Evolutionary conservation across 441 rosid species (phyloP).

Genomic region (Mallotus repandus): DNA sequence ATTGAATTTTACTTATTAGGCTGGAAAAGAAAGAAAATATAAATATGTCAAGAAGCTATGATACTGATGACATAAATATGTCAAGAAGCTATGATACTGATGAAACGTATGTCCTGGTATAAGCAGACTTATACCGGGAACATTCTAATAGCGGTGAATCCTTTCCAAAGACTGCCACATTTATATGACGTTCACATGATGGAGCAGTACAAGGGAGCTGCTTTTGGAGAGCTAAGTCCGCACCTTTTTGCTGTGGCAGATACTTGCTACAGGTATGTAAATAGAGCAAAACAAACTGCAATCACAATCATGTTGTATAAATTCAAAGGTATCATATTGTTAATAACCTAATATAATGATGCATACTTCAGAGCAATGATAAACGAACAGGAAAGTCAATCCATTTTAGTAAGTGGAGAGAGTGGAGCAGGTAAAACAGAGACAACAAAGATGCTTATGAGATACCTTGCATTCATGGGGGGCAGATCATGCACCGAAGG

Average conservation of each 20-base stretch:
- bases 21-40: not conserved
- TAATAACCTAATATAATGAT: not conserved
- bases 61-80: conserved; percentile 16
- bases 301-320: not conserved
- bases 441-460: conserved; percentile 80
- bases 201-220: conserved; percentile 70
- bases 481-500: conserved; percentile 65
- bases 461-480: conserved; percentile 79
- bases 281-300: not conserved
- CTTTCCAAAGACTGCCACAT: conserved; percentile 66
- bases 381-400: conserved; percentile 55
- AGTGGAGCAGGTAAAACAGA: conserved; percentile 85
- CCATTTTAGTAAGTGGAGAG: conserved; percentile 78
- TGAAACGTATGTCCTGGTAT: conserved; percentile 24
- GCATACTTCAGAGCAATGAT: conserved; percentile 54
- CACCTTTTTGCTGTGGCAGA: conserved; percentile 64
- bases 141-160: conserved; percentile 70
- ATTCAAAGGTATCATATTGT: not conserved
- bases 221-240: conserved; percentile 69
- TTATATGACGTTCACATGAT: conserved; percentile 64
- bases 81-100: conserved; percentile 12
- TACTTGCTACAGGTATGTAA: conserved; percentile 53
- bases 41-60: too few species aligned
- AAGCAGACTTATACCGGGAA: conserved; percentile 70
- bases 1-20: not conserved